Evolutionary conservation across 2,329 filamentous ascomycete genomes (phyloP).

Genomic region (Ceratocystis huliohia): DNA sequence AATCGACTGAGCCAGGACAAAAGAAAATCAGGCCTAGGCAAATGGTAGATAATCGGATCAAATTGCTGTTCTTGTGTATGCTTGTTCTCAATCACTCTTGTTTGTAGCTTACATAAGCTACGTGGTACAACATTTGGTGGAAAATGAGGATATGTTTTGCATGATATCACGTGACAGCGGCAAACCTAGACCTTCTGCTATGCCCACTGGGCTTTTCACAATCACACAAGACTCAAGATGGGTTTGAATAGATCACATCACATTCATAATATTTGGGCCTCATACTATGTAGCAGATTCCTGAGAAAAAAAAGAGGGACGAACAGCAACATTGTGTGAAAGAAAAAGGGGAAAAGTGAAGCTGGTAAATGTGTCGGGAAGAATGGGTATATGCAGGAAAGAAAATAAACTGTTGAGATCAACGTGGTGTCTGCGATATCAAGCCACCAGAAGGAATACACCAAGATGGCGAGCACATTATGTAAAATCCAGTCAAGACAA

Average conservation of each 20-base stretch:
- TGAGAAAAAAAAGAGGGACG: background rate
- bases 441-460: background rate
- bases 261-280: slow-evolving; percentile 7
- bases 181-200: background rate
- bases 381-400: slow-evolving; percentile 4
- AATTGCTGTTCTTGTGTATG: background rate
- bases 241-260: slow-evolving; percentile 1
- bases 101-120: background rate
- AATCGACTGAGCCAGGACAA: background rate
- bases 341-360: background rate
- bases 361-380: background rate
- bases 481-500: background rate
- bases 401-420: slow-evolving; percentile 10
- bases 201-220: background rate
- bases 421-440: background rate
- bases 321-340: background rate
- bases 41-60: background rate
- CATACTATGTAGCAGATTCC: slow-evolving; percentile 8
- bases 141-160: background rate
- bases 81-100: background rate
- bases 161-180: background rate
- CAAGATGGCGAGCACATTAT: background rate
- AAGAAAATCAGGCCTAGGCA: background rate
- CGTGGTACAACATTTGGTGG: background rate
- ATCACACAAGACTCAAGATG: background rate